Evolutionary conservation across 2,329 filamentous ascomycete genomes (phyloP).

Genomic region (Alternaria sp.): DNA sequence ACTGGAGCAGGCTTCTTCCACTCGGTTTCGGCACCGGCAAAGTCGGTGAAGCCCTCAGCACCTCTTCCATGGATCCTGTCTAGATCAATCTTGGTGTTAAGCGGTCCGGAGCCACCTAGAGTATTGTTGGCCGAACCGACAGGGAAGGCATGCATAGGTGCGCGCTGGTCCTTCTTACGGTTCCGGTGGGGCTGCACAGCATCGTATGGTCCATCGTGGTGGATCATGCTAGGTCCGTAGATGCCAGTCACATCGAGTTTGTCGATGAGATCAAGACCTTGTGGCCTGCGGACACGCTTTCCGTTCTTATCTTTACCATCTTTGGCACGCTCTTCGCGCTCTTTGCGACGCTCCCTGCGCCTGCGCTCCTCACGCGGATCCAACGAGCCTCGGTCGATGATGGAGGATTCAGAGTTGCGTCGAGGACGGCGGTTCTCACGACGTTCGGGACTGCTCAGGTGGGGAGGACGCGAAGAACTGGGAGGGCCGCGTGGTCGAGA

Average conservation of each 20-base stretch:
- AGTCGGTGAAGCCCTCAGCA: slow-evolving; percentile 89
- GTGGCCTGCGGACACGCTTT: slow-evolving; percentile 51
- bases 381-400: slow-evolving; percentile 69
- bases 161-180: slow-evolving; percentile 78
- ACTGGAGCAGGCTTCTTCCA: slow-evolving; percentile 46
- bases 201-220: slow-evolving; percentile 97
- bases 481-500: slow-evolving; percentile 50
- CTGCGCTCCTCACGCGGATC: slow-evolving; percentile 69
- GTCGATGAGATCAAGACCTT: slow-evolving; percentile 86
- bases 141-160: slow-evolving; percentile 96
- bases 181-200: slow-evolving; percentile 96
- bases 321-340: slow-evolving; percentile 57
- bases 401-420: slow-evolving; percentile 82
- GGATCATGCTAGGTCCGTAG: slow-evolving; percentile 92
- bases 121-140: slow-evolving; percentile 92
- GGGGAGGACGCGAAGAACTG: slow-evolving; percentile 49
- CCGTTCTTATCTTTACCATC: slow-evolving; percentile 36
- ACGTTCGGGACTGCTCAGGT: slow-evolving; percentile 48
- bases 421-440: slow-evolving; percentile 64
- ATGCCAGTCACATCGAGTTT: slow-evolving; percentile 96
- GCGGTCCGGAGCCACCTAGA: slow-evolving; percentile 83
- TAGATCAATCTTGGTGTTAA: slow-evolving; percentile 83
- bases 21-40: slow-evolving; percentile 55
- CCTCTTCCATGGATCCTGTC: slow-evolving; percentile 85
- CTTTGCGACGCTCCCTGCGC: slow-evolving; percentile 58